phyloP scores from a whole-genome alignment of 2,329 filamentous ascomycete genomes.

The Mycosphaerella arachidis region DNA sequence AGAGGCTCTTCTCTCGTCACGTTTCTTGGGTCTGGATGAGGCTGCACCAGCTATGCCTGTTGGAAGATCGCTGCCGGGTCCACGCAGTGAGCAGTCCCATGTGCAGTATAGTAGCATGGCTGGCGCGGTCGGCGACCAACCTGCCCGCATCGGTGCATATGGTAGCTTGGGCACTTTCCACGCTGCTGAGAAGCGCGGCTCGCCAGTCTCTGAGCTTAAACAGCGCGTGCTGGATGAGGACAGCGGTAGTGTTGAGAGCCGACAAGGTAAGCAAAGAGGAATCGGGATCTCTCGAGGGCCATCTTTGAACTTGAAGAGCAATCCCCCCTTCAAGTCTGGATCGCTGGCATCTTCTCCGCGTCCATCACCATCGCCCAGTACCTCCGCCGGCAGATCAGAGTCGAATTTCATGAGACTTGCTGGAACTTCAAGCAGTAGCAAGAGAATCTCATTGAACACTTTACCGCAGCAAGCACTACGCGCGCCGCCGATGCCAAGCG shows the following conservation, averaged over 20 bases:
- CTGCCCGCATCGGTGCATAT: conserved; percentile 27
- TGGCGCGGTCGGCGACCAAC: conserved; percentile 12
- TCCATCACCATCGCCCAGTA: conserved; percentile 50
- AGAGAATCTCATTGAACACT: conserved; percentile 67
- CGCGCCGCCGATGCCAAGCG: conserved; percentile 59
- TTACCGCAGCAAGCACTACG: conserved; percentile 71
- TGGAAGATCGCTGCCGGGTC: conserved; percentile 31
- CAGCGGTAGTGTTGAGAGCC: conserved; percentile 10
- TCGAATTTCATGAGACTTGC: conserved; percentile 12
- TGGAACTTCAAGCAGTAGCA: conserved; percentile 34
- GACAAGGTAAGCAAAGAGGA: conserved; percentile 4
- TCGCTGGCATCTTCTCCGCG: conserved; percentile 59
- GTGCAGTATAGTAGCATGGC: conserved; percentile 24
- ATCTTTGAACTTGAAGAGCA: conserved; percentile 71
- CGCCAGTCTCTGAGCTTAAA: conserved; percentile 27
- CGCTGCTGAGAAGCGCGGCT: conserved; percentile 26
- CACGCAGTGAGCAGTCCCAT: conserved; percentile 45
- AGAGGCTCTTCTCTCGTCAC: conserved; percentile 83
- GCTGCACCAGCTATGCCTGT: conserved; percentile 16
- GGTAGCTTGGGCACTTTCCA: conserved; percentile 33
- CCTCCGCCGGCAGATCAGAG: conserved; percentile 29
- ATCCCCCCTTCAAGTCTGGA: conserved; percentile 93
- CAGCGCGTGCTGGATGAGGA: conserved; percentile 24
- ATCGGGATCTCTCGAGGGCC: conserved; percentile 9
- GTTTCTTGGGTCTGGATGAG: conserved; percentile 88